These are phyloP conservation scores for Mallotus japonicus DNA, from an alignment of 441 rosid genomes.

Conservation along the genomic window DNA sequence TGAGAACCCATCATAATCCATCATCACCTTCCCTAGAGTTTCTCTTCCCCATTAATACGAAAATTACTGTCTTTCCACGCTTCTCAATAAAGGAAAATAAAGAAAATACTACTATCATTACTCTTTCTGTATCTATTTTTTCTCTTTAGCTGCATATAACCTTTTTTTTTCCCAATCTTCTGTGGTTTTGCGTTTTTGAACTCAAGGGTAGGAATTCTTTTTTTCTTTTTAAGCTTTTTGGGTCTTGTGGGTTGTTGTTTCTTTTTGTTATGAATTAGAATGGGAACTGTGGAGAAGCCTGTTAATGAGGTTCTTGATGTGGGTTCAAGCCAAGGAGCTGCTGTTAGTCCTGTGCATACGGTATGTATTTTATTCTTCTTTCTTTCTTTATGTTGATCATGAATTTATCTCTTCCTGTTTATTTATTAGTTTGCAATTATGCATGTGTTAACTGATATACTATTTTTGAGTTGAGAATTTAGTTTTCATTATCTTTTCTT, in stretches of 20 bases:
- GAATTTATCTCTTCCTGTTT: background rate
- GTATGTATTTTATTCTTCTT: background rate
- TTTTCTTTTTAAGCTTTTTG: background rate
- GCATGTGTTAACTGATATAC: background rate
- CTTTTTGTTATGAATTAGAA: background rate
- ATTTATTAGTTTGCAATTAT: too few species aligned
- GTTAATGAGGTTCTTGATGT: conserved; percentile 12
- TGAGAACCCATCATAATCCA: background rate
- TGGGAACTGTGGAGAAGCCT: conserved; percentile 21
- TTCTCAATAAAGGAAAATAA: conserved; percentile 19
- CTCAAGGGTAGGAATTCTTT: background rate
- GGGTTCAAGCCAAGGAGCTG: conserved; percentile 10
- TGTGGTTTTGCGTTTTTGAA: background rate
- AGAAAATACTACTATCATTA: background rate
- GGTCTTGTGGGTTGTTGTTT: background rate
- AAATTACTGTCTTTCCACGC: conserved; percentile 16
- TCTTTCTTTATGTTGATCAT: background rate
- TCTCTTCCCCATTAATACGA: background rate
- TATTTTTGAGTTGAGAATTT: too few species aligned
- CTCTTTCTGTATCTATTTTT: background rate
- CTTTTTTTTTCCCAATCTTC: background rate
- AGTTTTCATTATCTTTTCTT: too few species aligned
- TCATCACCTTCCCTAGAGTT: background rate
- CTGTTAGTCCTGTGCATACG: background rate
- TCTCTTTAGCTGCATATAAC: background rate